Evolutionary conservation across 257 asterid species (phyloP).

Genomic region (Ophiorrhiza pumila): DNA sequence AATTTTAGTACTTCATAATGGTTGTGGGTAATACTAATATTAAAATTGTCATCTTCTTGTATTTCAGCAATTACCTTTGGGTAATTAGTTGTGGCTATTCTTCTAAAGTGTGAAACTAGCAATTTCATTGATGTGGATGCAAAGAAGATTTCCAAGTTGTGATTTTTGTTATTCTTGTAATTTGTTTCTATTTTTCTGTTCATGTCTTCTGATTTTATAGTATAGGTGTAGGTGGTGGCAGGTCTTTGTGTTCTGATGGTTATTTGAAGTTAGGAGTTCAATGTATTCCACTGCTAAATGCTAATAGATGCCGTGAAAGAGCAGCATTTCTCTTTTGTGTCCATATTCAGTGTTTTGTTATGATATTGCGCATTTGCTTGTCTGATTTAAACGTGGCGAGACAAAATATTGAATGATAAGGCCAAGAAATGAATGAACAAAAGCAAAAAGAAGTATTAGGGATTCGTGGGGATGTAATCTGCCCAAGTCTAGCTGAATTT

Average conservation of each 20-base stretch:
- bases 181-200: not conserved
- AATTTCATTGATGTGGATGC: not conserved
- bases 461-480: not conserved
- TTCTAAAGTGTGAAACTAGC: not conserved
- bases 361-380: not conserved
- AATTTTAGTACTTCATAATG: not conserved
- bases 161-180: not conserved
- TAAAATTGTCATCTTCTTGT: not conserved
- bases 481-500: not conserved
- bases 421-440: not conserved
- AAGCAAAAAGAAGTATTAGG: not conserved
- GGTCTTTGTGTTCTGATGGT: not conserved
- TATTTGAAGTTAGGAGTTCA: not conserved
- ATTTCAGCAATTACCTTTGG: not conserved
- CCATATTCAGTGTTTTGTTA: not conserved
- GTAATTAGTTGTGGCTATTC: not conserved
- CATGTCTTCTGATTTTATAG: not conserved
- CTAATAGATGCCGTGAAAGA: not conserved
- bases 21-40: not conserved
- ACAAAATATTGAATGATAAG: not conserved
- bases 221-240: not conserved
- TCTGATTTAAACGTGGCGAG: not conserved
- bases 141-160: not conserved
- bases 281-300: not conserved
- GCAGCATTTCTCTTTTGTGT: not conserved